These are phyloP conservation scores for Aspergillus saccharolyticus DNA, from an alignment of 495 filamentous ascomycete genomes.

Conservation along the genomic window DNA sequence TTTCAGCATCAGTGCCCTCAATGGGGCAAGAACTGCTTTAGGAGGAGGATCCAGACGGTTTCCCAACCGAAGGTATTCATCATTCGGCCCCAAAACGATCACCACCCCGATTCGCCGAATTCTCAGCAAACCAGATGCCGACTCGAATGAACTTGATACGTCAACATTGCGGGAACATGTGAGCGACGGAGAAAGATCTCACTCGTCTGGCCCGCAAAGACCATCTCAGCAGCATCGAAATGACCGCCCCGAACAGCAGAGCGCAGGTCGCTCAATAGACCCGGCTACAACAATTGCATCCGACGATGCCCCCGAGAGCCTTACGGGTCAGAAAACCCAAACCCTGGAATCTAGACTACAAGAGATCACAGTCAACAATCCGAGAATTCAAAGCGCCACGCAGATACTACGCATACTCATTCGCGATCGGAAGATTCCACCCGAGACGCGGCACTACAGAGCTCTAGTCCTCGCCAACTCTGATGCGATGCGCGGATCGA, in stretches of 20 bases:
- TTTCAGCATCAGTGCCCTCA: slow-evolving; percentile 27
- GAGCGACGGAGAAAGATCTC: too few relatives aligned
- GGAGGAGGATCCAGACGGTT: slow-evolving; percentile 11
- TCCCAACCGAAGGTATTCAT: slow-evolving; percentile 4
- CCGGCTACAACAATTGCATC: slow-evolving; percentile 7
- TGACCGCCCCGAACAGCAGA: too few relatives aligned
- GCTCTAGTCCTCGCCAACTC: slow-evolving; percentile 68
- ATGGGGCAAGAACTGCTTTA: slow-evolving; percentile 10
- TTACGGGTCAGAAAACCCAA: slow-evolving; percentile 18
- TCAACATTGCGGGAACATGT: too few relatives aligned
- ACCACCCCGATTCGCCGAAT: neutral
- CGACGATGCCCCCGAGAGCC: slow-evolving; percentile 18
- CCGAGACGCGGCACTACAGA: slow-evolving; percentile 64
- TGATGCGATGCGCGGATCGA: slow-evolving; percentile 57
- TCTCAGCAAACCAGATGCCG: too few relatives aligned
- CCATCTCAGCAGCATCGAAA: too few relatives aligned
- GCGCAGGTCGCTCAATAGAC: neutral
- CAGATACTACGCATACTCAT: slow-evolving; percentile 46
- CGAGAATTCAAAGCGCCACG: slow-evolving; percentile 23
- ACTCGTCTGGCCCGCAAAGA: too few relatives aligned
- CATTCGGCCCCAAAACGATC: neutral
- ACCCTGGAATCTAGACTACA: slow-evolving; percentile 27
- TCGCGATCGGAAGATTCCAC: slow-evolving; percentile 53
- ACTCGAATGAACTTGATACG: too few relatives aligned
- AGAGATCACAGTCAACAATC: slow-evolving; percentile 13